phyloP scores from a whole-genome alignment of 345 rosid genomes.

The Gossypium mustelinum region DNA sequence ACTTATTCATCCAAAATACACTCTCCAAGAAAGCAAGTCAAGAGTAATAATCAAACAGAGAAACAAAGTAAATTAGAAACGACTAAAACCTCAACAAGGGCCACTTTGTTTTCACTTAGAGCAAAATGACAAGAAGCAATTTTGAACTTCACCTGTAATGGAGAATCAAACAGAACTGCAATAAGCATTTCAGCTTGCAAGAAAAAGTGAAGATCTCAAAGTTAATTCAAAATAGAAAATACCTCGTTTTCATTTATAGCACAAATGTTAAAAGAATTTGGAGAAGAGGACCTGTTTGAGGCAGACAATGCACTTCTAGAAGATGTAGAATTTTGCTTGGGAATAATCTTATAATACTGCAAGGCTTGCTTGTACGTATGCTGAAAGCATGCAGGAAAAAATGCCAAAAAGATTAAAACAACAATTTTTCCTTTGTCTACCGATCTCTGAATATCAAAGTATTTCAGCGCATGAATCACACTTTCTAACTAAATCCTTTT shows the following conservation, averaged over 20 bases:
- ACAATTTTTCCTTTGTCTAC: background rate
- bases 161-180: slow-evolving; percentile 3
- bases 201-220: slow-evolving; percentile 9
- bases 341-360: slow-evolving; percentile 66
- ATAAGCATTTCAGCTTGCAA: slow-evolving; percentile 11
- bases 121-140: slow-evolving; percentile 86
- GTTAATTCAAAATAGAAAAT: background rate
- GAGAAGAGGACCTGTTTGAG: slow-evolving; percentile 71
- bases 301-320: slow-evolving; percentile 66
- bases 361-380: slow-evolving; percentile 80
- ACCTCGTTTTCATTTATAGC: slow-evolving; percentile 91
- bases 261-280: slow-evolving; percentile 60
- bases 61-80: slow-evolving; percentile 8
- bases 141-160: slow-evolving; percentile 78
- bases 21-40: background rate
- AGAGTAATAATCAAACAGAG: background rate
- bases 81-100: slow-evolving; percentile 69
- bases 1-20: background rate
- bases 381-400: slow-evolving; percentile 31
- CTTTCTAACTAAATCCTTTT: background rate
- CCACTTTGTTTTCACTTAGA: slow-evolving; percentile 66
- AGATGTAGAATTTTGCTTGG: slow-evolving; percentile 65
- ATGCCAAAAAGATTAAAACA: background rate
- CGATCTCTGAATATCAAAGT: background rate
- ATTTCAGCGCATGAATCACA: background rate